phyloP scores from a whole-genome alignment of 2,329 filamentous ascomycete species.

The Penicillium oxalicum region DNA sequence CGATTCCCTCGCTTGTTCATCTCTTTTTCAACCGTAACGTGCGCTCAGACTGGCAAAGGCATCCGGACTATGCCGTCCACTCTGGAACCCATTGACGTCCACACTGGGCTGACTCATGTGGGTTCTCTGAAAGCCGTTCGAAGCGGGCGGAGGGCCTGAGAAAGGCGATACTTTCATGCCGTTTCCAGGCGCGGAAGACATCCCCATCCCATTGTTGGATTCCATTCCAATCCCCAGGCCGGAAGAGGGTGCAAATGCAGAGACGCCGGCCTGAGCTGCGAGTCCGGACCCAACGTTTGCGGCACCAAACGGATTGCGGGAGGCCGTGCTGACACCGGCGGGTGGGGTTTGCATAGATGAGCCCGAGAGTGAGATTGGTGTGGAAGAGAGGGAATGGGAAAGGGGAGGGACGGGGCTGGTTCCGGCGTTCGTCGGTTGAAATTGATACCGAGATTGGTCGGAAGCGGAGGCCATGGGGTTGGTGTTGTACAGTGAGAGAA shows the following conservation, averaged over 20 bases:
- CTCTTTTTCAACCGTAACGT: constrained; percentile 31
- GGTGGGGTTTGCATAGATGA: constrained; percentile 18
- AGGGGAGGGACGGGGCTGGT: constrained; percentile 19
- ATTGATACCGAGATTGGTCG: constrained; percentile 24
- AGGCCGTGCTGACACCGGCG: constrained; percentile 18
- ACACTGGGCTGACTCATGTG: constrained; percentile 47
- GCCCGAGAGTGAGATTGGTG: constrained; percentile 20
- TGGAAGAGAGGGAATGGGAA: constrained; percentile 17
- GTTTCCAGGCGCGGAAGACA: background rate
- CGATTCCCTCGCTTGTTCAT: no score
- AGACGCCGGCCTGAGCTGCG: constrained; percentile 20
- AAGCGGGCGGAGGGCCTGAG: constrained; percentile 12
- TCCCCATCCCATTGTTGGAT: background rate
- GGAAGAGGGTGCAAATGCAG: constrained; percentile 8
- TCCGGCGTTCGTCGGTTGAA: constrained; percentile 14
- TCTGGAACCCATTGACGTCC: constrained; percentile 43
- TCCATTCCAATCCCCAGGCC: constrained; percentile 16
- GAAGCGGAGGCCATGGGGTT: constrained; percentile 25
- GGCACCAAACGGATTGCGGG: constrained; percentile 23
- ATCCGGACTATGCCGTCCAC: constrained; percentile 46
- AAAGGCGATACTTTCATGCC: constrained; percentile 1
- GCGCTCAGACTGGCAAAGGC: constrained; percentile 47
- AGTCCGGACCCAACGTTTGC: constrained; percentile 16
- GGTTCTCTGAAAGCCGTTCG: constrained; percentile 19
- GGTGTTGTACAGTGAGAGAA: constrained; percentile 26